phyloP scores from a whole-genome alignment of 2,329 filamentous ascomycete genomes.

The Balansia obtecta region DNA sequence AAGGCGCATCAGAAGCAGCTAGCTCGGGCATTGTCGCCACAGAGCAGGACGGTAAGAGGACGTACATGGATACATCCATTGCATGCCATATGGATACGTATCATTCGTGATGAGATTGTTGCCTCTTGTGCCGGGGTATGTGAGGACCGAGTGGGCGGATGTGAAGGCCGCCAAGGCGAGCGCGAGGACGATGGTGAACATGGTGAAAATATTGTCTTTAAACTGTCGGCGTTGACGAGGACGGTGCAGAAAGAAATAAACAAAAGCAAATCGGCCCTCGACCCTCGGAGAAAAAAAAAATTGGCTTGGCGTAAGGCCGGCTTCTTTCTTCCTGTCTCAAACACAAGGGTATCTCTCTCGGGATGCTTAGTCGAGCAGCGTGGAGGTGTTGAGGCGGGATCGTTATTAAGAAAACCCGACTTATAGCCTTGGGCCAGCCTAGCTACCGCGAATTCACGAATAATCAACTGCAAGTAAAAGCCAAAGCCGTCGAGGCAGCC shows the following conservation, averaged over 20 bases:
- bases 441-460: neutral
- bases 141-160: conserved; percentile 68
- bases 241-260: neutral
- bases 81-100: conserved; percentile 77
- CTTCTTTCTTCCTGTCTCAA: neutral
- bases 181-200: conserved; percentile 15
- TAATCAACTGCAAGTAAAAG: no score
- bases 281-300: neutral
- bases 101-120: conserved; percentile 74
- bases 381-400: neutral
- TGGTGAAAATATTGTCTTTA: neutral
- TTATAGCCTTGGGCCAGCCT: neutral
- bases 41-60: neutral
- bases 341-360: neutral
- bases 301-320: neutral
- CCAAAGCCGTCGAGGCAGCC: neutral
- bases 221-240: neutral
- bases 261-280: no score
- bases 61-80: conserved; percentile 93
- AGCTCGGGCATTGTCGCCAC: neutral
- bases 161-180: conserved; percentile 35
- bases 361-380: no score
- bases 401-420: neutral
- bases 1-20: neutral
- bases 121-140: conserved; percentile 77